Base-by-base conservation (phyloP, 208 protist genomes). In the Crithidia mellificae region DNA sequence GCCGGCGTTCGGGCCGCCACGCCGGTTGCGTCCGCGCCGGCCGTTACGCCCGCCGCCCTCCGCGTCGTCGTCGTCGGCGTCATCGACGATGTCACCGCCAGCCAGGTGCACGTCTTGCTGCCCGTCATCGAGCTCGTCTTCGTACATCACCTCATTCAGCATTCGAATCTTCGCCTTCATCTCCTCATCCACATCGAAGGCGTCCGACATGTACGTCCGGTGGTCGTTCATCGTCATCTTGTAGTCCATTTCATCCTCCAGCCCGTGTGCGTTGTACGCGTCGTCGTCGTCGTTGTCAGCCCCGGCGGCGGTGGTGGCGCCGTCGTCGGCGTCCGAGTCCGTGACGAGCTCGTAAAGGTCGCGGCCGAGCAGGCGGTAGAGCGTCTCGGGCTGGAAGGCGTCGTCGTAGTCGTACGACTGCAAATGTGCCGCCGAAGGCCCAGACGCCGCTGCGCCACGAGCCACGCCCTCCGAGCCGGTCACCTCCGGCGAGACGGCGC, bases 111-210 rank as follows among this genome's bases (percentile, higher is more conserved):
- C 76, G 9, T 88, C 87, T n/a, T 80, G 56, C 59, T 83, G 78
- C 1, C 77, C 82, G 59, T 96, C 91, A 62, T 96, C 91, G 64
- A 80, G 74, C 59, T 96, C 91, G 56, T 96, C 91, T 57, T 96
- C 91, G 76, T 96, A 96, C 83, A 96, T 85, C 41, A 93, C 65
- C 52, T 92, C 88, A 57, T 83, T 90, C 25, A 96, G 72, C 69
- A 96, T 80, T 14, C 86, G 86, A 49, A 94, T 94, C 54, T 87
- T 88, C 51, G 89, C 85, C 68, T 83, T 83, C 68, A 96, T 77
- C 17, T 81, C 67, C 29, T 94, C 88, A 64, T 93, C 88, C 17
- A 94, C 68, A 32, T 85, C 71, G 63, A 92, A 92, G 68, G 77
- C 78, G 38, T 77, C 77, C 15, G 56, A 74, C 43, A 62, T 59